Percentiles rank a stretch among this genome's conserved stretches.
Evolutionary conservation across 768 basidiomycete genomes (phyloP).

Genomic region (Mycena pura): DNA sequence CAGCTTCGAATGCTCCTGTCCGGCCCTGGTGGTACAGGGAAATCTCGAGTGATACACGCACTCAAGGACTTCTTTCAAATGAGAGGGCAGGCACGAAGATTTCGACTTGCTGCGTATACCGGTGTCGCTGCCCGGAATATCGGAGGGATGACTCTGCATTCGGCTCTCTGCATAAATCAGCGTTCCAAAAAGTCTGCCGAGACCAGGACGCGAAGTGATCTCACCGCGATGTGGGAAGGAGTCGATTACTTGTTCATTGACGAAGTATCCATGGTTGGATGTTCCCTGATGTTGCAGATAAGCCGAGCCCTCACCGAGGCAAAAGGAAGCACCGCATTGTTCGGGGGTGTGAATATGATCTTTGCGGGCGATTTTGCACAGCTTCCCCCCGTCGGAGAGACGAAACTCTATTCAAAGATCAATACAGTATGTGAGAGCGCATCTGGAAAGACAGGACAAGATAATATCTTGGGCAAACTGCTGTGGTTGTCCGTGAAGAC

Average conservation of each 20-base stretch:
- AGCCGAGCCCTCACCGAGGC: constrained; percentile 40
- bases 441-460: constrained; percentile 18
- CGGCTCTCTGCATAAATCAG: constrained; percentile 33
- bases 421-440: constrained; percentile 1
- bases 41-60: constrained; percentile 45
- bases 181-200: neutral
- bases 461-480: constrained; percentile 35
- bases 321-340: constrained; percentile 35
- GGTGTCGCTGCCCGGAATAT: constrained; percentile 49
- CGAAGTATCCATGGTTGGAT: constrained; percentile 49
- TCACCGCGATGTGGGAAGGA: constrained; percentile 34
- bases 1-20: constrained; percentile 43
- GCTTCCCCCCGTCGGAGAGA: constrained; percentile 43
- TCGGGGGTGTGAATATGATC: constrained; percentile 49
- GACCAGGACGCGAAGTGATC: constrained; percentile 22
- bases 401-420: constrained; percentile 23
- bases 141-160: constrained; percentile 47
- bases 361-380: constrained; percentile 42
- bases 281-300: constrained; percentile 37
- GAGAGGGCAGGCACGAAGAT: constrained; percentile 28
- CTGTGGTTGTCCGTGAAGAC: too few species aligned
- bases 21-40: constrained; percentile 52
- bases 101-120: constrained; percentile 42
- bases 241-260: constrained; percentile 43
- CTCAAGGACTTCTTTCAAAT: constrained; percentile 39